Conservation (phyloP, 257 asterid genomes). For the Nicotiana tabacum region DNA sequence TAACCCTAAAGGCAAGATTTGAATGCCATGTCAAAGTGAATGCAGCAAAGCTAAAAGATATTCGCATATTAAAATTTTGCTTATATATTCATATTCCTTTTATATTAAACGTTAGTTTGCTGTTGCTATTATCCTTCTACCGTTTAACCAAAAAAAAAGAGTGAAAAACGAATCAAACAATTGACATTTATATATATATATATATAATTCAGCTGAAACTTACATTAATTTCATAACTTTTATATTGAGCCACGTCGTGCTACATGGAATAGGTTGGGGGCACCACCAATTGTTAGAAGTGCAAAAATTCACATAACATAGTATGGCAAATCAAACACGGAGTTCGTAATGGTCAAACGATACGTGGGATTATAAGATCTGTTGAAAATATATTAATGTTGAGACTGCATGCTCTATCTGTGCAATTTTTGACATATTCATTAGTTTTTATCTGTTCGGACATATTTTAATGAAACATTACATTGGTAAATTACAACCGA, state of each 20-base stretch:
- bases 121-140: too few species aligned
- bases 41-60: too few species aligned
- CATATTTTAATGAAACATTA: background rate
- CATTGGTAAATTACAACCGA: background rate
- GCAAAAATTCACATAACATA: background rate
- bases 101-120: too few species aligned
- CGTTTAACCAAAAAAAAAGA: too few species aligned
- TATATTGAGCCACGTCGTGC: background rate
- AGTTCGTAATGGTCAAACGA: background rate
- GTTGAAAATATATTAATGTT: background rate
- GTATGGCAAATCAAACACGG: background rate
- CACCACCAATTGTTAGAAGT: background rate
- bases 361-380: background rate
- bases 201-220: background rate
- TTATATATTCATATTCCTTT: too few species aligned
- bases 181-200: too few species aligned
- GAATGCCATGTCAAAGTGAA: background rate
- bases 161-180: too few species aligned
- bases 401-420: background rate
- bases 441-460: background rate
- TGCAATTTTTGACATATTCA: background rate
- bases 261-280: background rate
- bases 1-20: background rate
- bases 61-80: too few species aligned
- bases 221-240: too few species aligned